Evolutionary conservation across 305 asterid species (phyloP).

Genomic region (Lippia alba): DNA sequence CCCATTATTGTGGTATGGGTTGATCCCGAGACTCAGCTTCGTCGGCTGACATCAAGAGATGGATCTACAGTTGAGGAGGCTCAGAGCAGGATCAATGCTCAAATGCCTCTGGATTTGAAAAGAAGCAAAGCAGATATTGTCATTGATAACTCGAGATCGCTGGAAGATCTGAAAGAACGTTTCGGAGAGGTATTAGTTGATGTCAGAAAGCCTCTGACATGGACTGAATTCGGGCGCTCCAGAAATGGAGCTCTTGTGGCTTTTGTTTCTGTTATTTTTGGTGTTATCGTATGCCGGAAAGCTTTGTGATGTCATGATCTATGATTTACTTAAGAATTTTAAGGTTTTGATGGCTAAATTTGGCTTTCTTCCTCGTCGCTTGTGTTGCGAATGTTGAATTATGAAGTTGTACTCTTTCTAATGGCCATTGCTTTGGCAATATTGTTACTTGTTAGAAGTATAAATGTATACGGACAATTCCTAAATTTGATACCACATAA

Average conservation of each 20-base stretch:
- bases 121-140: slow-evolving; percentile 70
- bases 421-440: not conserved
- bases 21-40: slow-evolving; percentile 85
- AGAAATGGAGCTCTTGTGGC: slow-evolving; percentile 76
- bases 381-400: not conserved
- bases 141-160: slow-evolving; percentile 73
- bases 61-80: slow-evolving; percentile 77
- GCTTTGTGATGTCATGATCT: slow-evolving; percentile 40
- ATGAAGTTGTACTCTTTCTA: not conserved
- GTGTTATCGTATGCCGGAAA: slow-evolving; percentile 48
- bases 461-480: too few relatives aligned
- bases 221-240: slow-evolving; percentile 77
- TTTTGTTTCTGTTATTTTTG: slow-evolving; percentile 48
- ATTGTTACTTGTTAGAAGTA: not conserved
- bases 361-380: not conserved
- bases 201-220: slow-evolving; percentile 72
- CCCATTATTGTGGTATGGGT: slow-evolving; percentile 91
- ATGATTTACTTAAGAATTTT: not conserved
- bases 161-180: slow-evolving; percentile 60
- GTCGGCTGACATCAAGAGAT: slow-evolving; percentile 75
- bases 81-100: slow-evolving; percentile 74
- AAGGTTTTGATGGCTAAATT: slow-evolving; percentile 19
- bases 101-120: slow-evolving; percentile 84
- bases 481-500: not conserved
- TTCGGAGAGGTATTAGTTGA: slow-evolving; percentile 58